A percentile compares a stretch with the other conserved stretches of the same genome.
Evolutionary conservation across 139 green algal genomes (phyloP).

Genomic region (Chlorokybus atmophyticus): DNA sequence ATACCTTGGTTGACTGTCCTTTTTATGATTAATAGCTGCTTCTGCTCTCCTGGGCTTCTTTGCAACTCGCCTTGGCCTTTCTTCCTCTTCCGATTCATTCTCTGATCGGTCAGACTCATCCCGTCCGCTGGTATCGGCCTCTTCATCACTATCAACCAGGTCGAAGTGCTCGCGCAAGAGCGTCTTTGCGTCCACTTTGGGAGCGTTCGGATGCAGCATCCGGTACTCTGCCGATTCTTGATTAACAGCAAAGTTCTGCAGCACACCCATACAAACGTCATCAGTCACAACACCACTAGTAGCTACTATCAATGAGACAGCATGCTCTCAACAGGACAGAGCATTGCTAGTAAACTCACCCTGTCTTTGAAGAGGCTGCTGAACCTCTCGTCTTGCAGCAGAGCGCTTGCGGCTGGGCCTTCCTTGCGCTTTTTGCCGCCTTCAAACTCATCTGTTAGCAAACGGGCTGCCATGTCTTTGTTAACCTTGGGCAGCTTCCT

Average conservation of each 20-base stretch:
- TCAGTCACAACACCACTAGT: too few relatives aligned
- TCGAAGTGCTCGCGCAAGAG: background rate
- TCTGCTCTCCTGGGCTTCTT: too few relatives aligned
- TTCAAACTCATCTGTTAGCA: background rate
- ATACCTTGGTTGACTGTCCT: too few relatives aligned
- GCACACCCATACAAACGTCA: background rate
- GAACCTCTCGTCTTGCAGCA: background rate
- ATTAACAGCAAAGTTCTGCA: background rate
- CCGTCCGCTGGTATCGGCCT: too few relatives aligned
- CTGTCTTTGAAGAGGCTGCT: background rate
- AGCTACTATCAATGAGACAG: background rate
- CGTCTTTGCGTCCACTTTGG: background rate
- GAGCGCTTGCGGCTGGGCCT: background rate
- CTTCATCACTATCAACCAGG: background rate
- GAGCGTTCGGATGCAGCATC: background rate
- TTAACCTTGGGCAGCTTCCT: conserved; percentile 29
- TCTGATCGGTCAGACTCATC: too few relatives aligned
- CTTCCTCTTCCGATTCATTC: background rate
- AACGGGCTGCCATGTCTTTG: conserved; percentile 10
- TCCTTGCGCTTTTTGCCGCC: background rate
- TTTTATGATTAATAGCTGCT: too few relatives aligned
- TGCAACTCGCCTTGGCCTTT: background rate
- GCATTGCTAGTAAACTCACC: background rate
- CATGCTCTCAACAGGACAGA: background rate
- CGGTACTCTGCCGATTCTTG: background rate